phyloP scores from a whole-genome alignment of 148 eudicot genomes.

The Polygonum aviculare region DNA sequence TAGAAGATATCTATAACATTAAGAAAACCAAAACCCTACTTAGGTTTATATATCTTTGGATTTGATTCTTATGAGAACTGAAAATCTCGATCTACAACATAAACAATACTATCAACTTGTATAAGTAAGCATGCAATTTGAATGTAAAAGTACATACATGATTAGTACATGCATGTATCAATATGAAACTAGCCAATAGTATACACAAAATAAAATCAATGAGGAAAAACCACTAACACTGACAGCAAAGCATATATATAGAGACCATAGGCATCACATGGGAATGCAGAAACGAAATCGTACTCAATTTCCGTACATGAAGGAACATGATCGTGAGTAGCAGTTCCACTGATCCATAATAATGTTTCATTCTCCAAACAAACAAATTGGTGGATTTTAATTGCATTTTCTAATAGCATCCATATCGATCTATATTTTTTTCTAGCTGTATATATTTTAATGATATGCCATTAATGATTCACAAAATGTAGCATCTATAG shows the following conservation, averaged over 20 bases:
- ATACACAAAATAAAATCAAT: neutral
- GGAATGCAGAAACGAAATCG: neutral
- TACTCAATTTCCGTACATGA: constrained; percentile 1
- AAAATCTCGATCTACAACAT: too few species aligned
- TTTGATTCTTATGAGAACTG: too few species aligned
- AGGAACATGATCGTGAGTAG: neutral
- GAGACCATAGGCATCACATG: neutral
- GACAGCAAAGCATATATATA: neutral
- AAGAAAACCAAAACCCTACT: too few species aligned
- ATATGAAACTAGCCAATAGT: neutral
- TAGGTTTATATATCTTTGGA: too few species aligned
- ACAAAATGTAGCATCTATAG: neutral
- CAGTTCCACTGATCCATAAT: neutral
- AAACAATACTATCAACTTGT: too few species aligned
- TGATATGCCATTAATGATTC: neutral
- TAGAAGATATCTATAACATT: too few species aligned
- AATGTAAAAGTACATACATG: neutral
- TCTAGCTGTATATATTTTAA: neutral
- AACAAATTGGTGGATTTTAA: neutral
- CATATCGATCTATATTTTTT: too few species aligned
- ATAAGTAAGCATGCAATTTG: too few species aligned
- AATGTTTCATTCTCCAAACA: neutral
- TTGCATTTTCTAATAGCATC: neutral
- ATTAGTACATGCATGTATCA: neutral
- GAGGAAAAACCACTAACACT: neutral